Base-by-base conservation (phyloP, 192 early-diverging fungal species). In the Backusella parvicylindrica region DNA sequence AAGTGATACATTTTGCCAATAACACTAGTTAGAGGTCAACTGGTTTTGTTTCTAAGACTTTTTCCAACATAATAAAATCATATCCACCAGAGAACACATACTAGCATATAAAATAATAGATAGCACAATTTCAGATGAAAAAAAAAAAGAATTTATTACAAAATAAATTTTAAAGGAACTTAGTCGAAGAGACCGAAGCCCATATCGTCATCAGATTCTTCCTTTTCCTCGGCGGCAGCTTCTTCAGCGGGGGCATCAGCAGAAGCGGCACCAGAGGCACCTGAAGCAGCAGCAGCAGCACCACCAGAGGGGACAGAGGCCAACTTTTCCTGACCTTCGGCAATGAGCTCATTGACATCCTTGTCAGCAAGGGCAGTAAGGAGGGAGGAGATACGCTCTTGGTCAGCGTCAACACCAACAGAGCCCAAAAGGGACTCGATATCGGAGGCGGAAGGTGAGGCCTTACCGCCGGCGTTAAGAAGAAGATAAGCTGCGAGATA, bases 151-250 rank as follows among this genome's bases (percentile, higher is more conserved):
- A 53, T 53, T 56, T 56, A 56, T 56, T 56, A 56, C 23, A 56
- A 56, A 56, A 56, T 56, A 56, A 56, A 56, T 56, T 26, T 56
- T 56, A 56, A 56, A 56, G 50, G 50, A 69, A 65, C 85, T 94
- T 97, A 97, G 88, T 97, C 96, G 88, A 97, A 97, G 77, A 97
- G 93, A 94, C 96, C 96, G 85, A 97, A 94, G 80, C 94, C 95
- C 95, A 97, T 97, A 79, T 94, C 92, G 66, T 94, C 93, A 82
- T 94, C 92, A 65, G 88, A 89, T 85, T 94, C 93, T 85, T 99
- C 96, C 79, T 97, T 92, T 76, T 89, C 91, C 83, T 94, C 94
- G 86, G 93, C 94, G 86, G 95, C 92, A 80, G 91, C 88, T 77
- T 93, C 92, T 84, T 92, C 74, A 68, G 65, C 77, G 77, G 85